These are phyloP conservation scores for Leccinum subtestaceum DNA, from an alignment of 768 basidiomycete genomes.

Conservation along the genomic window DNA sequence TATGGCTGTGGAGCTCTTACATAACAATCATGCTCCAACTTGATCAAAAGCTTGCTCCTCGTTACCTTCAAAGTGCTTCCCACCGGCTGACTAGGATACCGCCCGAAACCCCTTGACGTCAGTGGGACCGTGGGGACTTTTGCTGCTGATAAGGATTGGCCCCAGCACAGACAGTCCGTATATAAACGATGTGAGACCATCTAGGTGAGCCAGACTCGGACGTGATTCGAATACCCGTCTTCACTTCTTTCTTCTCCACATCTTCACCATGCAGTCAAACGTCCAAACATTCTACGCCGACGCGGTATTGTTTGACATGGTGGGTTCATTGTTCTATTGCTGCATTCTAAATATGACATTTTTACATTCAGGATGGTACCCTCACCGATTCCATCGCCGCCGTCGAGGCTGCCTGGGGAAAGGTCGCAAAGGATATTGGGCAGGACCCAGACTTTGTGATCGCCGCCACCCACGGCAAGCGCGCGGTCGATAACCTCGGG, in stretches of 20 bases:
- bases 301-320: slow-evolving; percentile 70
- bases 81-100: background rate
- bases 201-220: slow-evolving; percentile 5
- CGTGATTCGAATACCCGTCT: slow-evolving; percentile 9
- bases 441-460: slow-evolving; percentile 66
- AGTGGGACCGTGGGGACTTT: slow-evolving; percentile 1
- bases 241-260: background rate
- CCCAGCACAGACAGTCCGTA: slow-evolving; percentile 5
- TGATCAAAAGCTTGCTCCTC: background rate
- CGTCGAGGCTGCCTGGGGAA: slow-evolving; percentile 74
- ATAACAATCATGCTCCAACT: background rate
- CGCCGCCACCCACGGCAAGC: slow-evolving; percentile 75
- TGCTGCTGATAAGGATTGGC: slow-evolving; percentile 4
- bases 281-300: slow-evolving; percentile 46
- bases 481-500: slow-evolving; percentile 71
- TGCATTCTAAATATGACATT: slow-evolving; percentile 22
- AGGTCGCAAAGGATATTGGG: slow-evolving; percentile 67
- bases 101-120: slow-evolving; percentile 32
- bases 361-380: slow-evolving; percentile 54
- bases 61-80: slow-evolving; percentile 9
- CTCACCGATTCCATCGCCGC: slow-evolving; percentile 72
- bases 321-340: slow-evolving; percentile 27
- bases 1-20: slow-evolving; percentile 13
- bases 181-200: slow-evolving; percentile 21
- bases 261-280: slow-evolving; percentile 22